These are phyloP conservation scores for Zoysia matrella DNA, from an alignment of 202 grass and related monocot species.

Conservation along the genomic window DNA sequence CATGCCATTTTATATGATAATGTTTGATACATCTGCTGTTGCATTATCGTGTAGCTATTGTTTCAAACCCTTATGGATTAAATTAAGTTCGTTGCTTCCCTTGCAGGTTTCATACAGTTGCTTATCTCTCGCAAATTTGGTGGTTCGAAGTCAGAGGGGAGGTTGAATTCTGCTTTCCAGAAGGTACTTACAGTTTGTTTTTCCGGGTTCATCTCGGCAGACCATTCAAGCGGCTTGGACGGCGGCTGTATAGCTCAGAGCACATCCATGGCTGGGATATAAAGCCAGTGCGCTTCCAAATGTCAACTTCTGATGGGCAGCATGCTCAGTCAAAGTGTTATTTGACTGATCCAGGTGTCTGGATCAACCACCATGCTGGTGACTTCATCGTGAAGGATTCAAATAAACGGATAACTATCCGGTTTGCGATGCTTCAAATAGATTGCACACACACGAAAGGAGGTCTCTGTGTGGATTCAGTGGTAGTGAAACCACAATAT, in stretches of 20 bases:
- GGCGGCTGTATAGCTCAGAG: conserved; percentile 61
- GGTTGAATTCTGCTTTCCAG: conserved; percentile 79
- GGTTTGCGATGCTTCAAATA: too few relatives aligned
- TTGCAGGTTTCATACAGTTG: conserved; percentile 24
- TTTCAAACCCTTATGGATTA: not conserved
- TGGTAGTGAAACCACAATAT: too few relatives aligned
- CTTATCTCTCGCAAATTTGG: too few relatives aligned
- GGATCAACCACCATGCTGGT: conserved; percentile 81
- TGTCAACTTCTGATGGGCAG: conserved; percentile 89
- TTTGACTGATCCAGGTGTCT: conserved; percentile 72
- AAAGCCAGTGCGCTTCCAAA: conserved; percentile 80
- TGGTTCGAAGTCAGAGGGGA: conserved; percentile 41
- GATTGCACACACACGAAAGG: too few relatives aligned
- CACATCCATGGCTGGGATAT: conserved; percentile 90
- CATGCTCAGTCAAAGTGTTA: conserved; percentile 77
- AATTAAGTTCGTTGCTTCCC: not conserved
- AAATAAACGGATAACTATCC: too few relatives aligned
- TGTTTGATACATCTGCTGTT: too few relatives aligned
- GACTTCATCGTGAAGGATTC: conserved; percentile 66
- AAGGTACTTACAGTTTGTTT: conserved; percentile 84
- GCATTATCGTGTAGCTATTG: not conserved
- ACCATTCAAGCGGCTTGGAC: conserved; percentile 64
- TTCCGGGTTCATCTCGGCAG: conserved; percentile 82
- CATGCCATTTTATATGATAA: not conserved
- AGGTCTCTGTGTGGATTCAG: too few relatives aligned